Base-by-base conservation (phyloP, 768 basidiomycete species). In the Hericium erinaceus region DNA sequence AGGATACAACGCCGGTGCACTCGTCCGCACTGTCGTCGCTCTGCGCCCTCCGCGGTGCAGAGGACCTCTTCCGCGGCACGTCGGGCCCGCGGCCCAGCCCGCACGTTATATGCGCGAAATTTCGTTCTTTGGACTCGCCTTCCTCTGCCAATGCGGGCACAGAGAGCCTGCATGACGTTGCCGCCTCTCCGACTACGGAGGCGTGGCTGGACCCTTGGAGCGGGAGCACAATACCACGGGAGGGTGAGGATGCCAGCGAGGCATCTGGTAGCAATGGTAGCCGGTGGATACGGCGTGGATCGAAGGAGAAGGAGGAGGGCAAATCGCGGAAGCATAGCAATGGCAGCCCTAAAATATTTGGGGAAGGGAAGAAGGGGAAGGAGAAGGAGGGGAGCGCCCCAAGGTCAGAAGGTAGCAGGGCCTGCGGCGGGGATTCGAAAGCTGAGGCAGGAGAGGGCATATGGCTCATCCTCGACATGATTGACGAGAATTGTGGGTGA, bases 51-150 rank as follows among this genome's bases (percentile, higher is more conserved):
- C 60, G 60, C 22, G 58, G 60, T 9, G 39, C 58, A 38, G 60
- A 63, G 18, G 62, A 61, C 10, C 44, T 61, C 15, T 51, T 41
- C 10, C 55, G 51, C 16, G 37, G 53, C 4, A 15, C 60, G 8
- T 16, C 49, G 3, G 48, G 57, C 11, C 28, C 55, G n/a, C 18
- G n/a, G 10, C 55, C 53, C 4, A 59, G 62, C 37, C 57, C 57
- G 10, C 53, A 63, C 39, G 51, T 61, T 51, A 48, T 63, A 26
- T 63, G 60, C 33, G 61, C 60, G 52, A 63, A 57, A 55, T 63
- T 63, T 22, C 51, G 54, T 15, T 28, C 24, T 9, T 49, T 51
- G 6, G 26, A 5, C 15, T n/a, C 13, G 37, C 11, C 52, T 18
- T 33, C 8, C 5, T 33, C 28, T 33, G 28, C 28, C 28, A 39